Evolutionary conservation across 345 rosid species (phyloP).

Genomic region (Sisymbrium irio): DNA sequence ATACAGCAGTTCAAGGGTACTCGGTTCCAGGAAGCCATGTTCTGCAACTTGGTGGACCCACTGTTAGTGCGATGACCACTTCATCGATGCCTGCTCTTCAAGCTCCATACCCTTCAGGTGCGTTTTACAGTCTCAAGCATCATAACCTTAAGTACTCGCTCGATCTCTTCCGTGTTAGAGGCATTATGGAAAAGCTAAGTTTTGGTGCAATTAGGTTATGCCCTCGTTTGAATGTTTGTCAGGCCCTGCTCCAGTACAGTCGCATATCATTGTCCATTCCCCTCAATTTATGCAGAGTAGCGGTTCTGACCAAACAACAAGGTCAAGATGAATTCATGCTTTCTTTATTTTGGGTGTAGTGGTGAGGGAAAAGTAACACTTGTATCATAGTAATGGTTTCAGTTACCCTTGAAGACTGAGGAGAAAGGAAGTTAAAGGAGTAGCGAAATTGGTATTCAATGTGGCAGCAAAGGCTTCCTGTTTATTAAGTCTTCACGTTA

Average conservation of each 20-base stretch:
- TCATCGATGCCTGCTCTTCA: conserved; percentile 69
- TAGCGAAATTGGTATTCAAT: conserved; percentile 14
- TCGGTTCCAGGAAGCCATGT: conserved; percentile 80
- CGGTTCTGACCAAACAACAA: conserved; percentile 78
- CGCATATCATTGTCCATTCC: conserved; percentile 64
- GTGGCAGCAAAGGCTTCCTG: conserved; percentile 27
- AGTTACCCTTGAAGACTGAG: conserved; percentile 33
- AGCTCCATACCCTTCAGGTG: conserved; percentile 75
- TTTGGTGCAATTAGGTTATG: neutral
- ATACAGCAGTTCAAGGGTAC: conserved; percentile 67
- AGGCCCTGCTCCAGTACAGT: conserved; percentile 49
- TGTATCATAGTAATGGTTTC: conserved; percentile 20
- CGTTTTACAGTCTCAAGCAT: neutral
- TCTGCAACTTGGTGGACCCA: conserved; percentile 65
- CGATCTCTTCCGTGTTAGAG: neutral
- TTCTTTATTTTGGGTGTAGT: neutral
- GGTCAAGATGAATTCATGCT: conserved; percentile 38
- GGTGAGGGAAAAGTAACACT: neutral
- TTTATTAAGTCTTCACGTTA: conserved; percentile 31
- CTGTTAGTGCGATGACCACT: conserved; percentile 54
- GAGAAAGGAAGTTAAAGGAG: conserved; percentile 26
- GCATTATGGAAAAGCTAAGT: neutral
- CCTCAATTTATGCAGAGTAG: conserved; percentile 74
- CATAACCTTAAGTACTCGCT: neutral
- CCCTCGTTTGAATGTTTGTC: conserved; percentile 6